Percentiles rank a stretch among this genome's conserved stretches.
These are phyloP conservation scores for Carpinus fangiana DNA, from an alignment of 306 rosid genomes.

Conservation along the genomic window DNA sequence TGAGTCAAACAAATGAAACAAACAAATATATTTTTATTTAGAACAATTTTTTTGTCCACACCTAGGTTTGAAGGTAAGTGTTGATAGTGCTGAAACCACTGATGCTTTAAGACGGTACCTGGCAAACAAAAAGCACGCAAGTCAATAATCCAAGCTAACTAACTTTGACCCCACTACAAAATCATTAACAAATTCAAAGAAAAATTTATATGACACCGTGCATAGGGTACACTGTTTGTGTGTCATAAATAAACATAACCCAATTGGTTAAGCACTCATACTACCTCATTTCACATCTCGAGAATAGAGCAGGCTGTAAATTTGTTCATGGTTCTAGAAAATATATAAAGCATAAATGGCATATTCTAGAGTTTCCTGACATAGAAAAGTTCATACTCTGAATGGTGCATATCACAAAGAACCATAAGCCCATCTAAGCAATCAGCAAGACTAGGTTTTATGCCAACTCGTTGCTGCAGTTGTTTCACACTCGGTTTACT, in stretches of 20 bases:
- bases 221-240: neutral
- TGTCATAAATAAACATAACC: neutral
- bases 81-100: constrained; percentile 56
- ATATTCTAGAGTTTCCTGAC: neutral
- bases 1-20: constrained; percentile 25
- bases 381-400: constrained; percentile 60
- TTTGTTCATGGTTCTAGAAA: neutral
- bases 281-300: neutral
- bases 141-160: neutral
- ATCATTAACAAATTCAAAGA: too few relatives aligned
- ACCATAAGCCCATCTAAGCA: constrained; percentile 81
- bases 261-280: neutral
- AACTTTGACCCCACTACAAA: too few relatives aligned
- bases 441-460: constrained; percentile 70
- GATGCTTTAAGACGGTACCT: constrained; percentile 76
- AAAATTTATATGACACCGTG: too few relatives aligned
- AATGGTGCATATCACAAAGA: constrained; percentile 65
- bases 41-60: constrained; percentile 43
- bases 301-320: neutral
- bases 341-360: neutral
- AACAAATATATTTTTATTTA: too few relatives aligned
- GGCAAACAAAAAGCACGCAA: constrained; percentile 14
- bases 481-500: constrained; percentile 50
- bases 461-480: constrained; percentile 62
- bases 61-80: constrained; percentile 63